Percentiles rank a stretch among this genome's conserved stretches.
These are phyloP conservation scores for Pythium vanterpoolii DNA, from an alignment of 352 stramenopile genomes.

Conservation along the genomic window DNA sequence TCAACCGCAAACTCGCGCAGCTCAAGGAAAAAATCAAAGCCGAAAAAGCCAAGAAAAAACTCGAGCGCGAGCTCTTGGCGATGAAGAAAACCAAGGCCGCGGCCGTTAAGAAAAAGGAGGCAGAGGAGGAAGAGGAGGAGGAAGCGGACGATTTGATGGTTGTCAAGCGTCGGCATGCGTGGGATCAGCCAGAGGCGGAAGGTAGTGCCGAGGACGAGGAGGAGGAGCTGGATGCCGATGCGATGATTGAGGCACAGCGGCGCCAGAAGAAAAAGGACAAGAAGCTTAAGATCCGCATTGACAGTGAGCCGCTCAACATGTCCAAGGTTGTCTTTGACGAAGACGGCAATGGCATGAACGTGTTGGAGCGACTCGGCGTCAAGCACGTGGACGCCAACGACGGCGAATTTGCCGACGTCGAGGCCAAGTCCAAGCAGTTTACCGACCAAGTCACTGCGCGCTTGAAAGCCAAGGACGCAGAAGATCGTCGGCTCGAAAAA, in stretches of 20 bases:
- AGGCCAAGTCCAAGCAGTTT: conserved; percentile 59
- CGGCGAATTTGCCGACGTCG: conserved; percentile 59
- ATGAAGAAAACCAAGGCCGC: conserved; percentile 27
- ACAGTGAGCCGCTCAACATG: conserved; percentile 59
- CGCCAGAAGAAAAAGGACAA: conserved; percentile 89
- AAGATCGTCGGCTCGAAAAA: conserved; percentile 81
- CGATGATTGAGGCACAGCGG: conserved; percentile 62
- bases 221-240: conserved; percentile 20
- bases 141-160: conserved; percentile 91
- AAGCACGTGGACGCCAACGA: conserved; percentile 30
- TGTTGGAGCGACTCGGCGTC: conserved; percentile 58
- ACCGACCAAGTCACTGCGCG: conserved; percentile 59
- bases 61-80: conserved; percentile 68
- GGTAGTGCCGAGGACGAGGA: conserved; percentile 49
- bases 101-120: conserved; percentile 18
- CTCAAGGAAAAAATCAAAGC: conserved; percentile 98
- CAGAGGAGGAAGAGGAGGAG: conserved; percentile 51
- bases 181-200: conserved; percentile 53
- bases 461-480: conserved; percentile 71
- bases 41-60: conserved; percentile 93
- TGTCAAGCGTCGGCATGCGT: conserved; percentile 90
- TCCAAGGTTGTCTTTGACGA: conserved; percentile 95
- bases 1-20: conserved; percentile 95
- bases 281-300: conserved; percentile 67
- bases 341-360: conserved; percentile 81